These are phyloP conservation scores for Dalechampia spathulata DNA, from an alignment of 441 rosid genomes.

Conservation along the genomic window DNA sequence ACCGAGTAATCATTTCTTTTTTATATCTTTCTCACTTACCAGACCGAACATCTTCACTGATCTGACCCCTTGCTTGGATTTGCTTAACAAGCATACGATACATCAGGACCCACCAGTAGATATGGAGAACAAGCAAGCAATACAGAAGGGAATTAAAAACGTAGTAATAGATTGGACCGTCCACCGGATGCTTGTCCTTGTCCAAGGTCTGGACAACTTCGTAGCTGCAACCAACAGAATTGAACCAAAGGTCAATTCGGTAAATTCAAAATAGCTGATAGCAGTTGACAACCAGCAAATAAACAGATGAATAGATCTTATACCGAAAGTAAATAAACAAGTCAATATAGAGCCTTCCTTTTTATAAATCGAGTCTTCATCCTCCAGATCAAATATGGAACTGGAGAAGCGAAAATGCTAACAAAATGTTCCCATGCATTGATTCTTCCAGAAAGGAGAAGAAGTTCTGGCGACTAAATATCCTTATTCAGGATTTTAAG, in stretches of 20 bases:
- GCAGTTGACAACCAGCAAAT: not conserved
- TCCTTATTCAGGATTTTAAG: not conserved
- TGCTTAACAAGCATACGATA: slow-evolving; percentile 93
- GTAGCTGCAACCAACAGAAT: slow-evolving; percentile 46
- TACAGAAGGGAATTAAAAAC: slow-evolving; percentile 75
- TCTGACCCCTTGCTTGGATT: slow-evolving; percentile 79
- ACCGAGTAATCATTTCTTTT: not conserved
- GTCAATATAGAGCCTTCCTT: not conserved
- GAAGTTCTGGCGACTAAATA: not conserved
- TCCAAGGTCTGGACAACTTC: slow-evolving; percentile 66
- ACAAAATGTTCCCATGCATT: not conserved
- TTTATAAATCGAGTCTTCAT: slow-evolving; percentile 1
- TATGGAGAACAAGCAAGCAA: slow-evolving; percentile 83
- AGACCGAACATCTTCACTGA: slow-evolving; percentile 96
- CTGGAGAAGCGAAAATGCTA: not conserved
- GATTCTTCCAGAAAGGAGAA: not conserved
- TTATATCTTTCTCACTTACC: slow-evolving; percentile 38
- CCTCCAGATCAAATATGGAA: slow-evolving; percentile 5
- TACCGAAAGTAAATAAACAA: not conserved
- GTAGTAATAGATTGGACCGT: slow-evolving; percentile 82
- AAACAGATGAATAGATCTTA: not conserved
- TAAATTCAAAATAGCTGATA: not conserved
- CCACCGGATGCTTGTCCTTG: slow-evolving; percentile 50
- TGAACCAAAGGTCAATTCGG: not conserved
- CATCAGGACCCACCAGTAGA: slow-evolving; percentile 97